Base-by-base conservation (phyloP, 1,284 basidiomycete species). In the Thelephora terrestris region DNA sequence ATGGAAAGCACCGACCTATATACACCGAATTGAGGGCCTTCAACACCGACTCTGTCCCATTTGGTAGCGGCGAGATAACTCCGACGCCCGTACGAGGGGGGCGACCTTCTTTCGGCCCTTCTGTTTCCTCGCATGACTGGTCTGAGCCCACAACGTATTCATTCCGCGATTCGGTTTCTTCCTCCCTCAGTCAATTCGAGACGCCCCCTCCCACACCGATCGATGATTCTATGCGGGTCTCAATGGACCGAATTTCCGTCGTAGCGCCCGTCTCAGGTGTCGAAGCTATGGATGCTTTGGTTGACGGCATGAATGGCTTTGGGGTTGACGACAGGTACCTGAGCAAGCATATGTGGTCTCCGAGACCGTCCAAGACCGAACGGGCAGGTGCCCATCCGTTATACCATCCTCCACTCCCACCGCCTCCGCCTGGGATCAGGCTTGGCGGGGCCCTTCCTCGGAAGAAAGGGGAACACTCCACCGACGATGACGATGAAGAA, bases 211-310 rank as follows among this genome's bases (percentile, higher is more conserved):
- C 75, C 52, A 86, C 84, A 0, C 84, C 83, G 2, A 63, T 76
- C 23, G 81, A 87, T 57, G 64, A 66, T 50, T 59, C 59, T 20
- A 17, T 59, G 23, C 61, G 61, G 39, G 69, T 71, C 42, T 72
- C 70, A 7, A 64, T 74, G 45, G 71, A 75, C 38, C 60, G 71
- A 43, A 78, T 82, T 51, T 73, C 80, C 17, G 79, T 81, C n/a
- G 63, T 86, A 35, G 85, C 85, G 20, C 84, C 85, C 9, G 67
- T 85, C 7, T 62, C 84, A 4, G 85, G 84, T 7, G 85, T 91
- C 14, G 85, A 88, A 64, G 78, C 78, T 7, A 85, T 91, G 81
- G 88, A 91, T 59, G 85, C 86, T 14, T 66, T 91, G 48, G 87
- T 90, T 14, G 87, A 89, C 55, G 82, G 81, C 10, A 88, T 91